These are phyloP conservation scores for Scedosporium dehoogii DNA, from an alignment of 2,329 filamentous ascomycete species.

Conservation along the genomic window DNA sequence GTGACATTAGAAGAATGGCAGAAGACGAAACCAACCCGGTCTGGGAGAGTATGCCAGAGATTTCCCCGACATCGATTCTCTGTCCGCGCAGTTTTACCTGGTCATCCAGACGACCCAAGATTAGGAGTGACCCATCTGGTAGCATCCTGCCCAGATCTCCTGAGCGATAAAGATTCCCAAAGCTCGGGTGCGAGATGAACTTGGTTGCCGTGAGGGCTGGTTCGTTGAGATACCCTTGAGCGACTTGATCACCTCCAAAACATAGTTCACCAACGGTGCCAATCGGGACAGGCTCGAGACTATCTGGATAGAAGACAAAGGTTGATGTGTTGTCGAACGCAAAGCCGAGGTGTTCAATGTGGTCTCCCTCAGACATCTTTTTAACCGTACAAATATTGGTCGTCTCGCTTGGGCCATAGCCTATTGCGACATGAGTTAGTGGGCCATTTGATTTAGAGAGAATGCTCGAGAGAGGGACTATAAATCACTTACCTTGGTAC, in stretches of 20 bases:
- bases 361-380: conserved; percentile 45
- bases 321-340: conserved; percentile 67
- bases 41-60: conserved; percentile 47
- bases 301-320: conserved; percentile 44
- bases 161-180: conserved; percentile 69
- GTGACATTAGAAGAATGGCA: conserved; percentile 47
- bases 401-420: conserved; percentile 76
- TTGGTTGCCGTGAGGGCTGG: conserved; percentile 52
- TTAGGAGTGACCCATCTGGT: conserved; percentile 63
- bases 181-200: conserved; percentile 58
- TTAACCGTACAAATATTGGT: conserved; percentile 81
- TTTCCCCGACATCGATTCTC: conserved; percentile 68
- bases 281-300: conserved; percentile 47
- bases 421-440: conserved; percentile 15
- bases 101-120: conserved; percentile 64
- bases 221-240: conserved; percentile 61
- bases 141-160: conserved; percentile 77
- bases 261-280: conserved; percentile 76
- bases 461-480: background rate
- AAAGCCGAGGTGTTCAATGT: conserved; percentile 66
- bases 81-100: conserved; percentile 78
- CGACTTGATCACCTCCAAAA: conserved; percentile 77
- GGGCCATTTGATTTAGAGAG: conserved; percentile 4
- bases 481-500: conserved; percentile 48
- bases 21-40: conserved; percentile 47